Base-by-base conservation (phyloP, 1,284 basidiomycete species). In the Coniferiporia sulphurascens region DNA sequence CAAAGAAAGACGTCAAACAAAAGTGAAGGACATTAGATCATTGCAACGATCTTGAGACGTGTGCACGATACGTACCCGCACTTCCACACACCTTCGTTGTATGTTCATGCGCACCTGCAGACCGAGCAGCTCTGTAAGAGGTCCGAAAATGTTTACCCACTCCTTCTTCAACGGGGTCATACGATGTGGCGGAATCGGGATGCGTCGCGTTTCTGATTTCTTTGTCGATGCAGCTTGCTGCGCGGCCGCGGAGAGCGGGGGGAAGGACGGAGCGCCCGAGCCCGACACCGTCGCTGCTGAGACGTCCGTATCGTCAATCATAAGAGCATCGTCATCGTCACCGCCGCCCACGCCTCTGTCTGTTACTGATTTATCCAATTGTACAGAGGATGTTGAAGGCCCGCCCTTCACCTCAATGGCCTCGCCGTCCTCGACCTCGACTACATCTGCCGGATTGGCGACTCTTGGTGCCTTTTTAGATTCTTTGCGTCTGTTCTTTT, bases 31-130 rank as follows among this genome's bases (percentile, higher is more conserved):
- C 32, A 15, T n/a, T 34, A 17, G 59, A 19, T 36, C 52, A 57
- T 27, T 27, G 27, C 5, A 27, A 27, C 5, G 27, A 27, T 27
- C 27, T 27, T 27, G 27, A 27, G 27, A 27, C 27, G 27, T 27
- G 27, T 27, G 27, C 5, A 27, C n/a, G 7, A 36, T 17, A 77
- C 89, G 66, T 71, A 95, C 95, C 76, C 94, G 86, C 63, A 95
- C 85, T 76, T 99, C 97, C 3, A 99, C 93, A 67, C 84, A 86
- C 76, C 87, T 83, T 68, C 93, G 78, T 70, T 88, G 86, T 19
- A 94, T 85, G 71, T 99, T 99, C 95, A 98, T 98, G 65, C 95
- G 82, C 36, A 99, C 95, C 79, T 98, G 95, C 60, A 99, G 74
- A 0, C 91, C 91, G 67, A 96, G 79, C 69, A 97, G 89, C 77